Base-by-base conservation (phyloP, 164 flowering plant species). In the Macadamia integrifolia region DNA sequence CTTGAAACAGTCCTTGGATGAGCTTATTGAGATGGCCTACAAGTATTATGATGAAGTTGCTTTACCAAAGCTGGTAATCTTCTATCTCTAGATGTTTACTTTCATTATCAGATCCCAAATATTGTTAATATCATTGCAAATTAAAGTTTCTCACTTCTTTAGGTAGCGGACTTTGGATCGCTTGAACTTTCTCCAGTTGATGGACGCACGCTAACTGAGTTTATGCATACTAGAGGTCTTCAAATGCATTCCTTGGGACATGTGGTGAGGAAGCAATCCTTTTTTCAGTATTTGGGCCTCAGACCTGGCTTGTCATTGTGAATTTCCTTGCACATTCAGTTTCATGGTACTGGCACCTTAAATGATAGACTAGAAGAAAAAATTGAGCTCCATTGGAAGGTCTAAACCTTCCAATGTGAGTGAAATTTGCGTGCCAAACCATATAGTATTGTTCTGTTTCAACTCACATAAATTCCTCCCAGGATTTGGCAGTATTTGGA, bases 161-260 rank as follows among this genome's bases (percentile, higher is more conserved):
- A 93, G 98, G 93, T 91, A 44, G 78, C 97, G 75, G 97, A 93
- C 72, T 93, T 91, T 78, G 96, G 88, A 68, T 93, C 97, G 35
- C 93, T 93, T 62, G 98, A 91, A 75, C 92, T 93, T 69, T 93
- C 98, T 66, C 97, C 98, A 10, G 97, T 93, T 65, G 98, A 93
- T 84, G 98, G 98, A 18, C 92, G 91, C 74, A 93, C 97, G 2
- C 80, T 93, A 46, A 89, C 98, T 6, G 97, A 93, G 67, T 93
- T 93, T 78, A 91, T 93, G 98, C 98, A 93, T 78, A 71, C 88
- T 66, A 85, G 97, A 78, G 98, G 98, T 68, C 77, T 93, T 29
- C 82, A 81, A 77, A 88, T 93, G 93, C 78, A 75, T 48, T 93
- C 98, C 55, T 80, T 93, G 82, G 98, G 97, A 66, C 85, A 83